Conservation (phyloP, 495 filamentous ascomycete genomes). For the Pseudoneurospora amorphoporcata region DNA sequence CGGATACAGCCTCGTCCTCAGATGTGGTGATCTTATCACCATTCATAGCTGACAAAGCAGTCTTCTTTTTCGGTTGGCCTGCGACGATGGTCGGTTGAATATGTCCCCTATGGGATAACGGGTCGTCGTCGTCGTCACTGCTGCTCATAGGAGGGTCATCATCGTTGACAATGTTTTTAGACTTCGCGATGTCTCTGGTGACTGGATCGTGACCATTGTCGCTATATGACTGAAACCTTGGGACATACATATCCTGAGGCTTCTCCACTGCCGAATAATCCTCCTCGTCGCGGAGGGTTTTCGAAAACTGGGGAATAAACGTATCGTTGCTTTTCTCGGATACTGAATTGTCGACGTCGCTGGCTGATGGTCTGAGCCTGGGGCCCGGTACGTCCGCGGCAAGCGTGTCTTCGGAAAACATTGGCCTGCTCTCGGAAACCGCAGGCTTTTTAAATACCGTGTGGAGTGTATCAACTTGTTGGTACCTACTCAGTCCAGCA, state of each 20-base stretch:
- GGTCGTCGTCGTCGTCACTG: conserved; percentile 2
- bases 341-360: neutral
- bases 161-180: neutral
- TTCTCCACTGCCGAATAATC: neutral
- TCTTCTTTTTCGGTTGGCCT: neutral
- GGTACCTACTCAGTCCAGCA: neutral
- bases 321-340: neutral
- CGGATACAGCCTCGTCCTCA: neutral
- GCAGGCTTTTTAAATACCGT: neutral
- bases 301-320: neutral
- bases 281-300: neutral
- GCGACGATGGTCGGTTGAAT: neutral
- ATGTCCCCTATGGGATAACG: neutral
- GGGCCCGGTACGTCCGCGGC: neutral
- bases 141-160: conserved; percentile 12
- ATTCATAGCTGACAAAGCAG: neutral
- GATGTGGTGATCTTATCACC: neutral
- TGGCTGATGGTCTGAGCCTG: neutral
- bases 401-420: neutral
- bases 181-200: neutral
- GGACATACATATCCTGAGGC: neutral
- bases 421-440: neutral
- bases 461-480: neutral
- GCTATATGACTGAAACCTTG: neutral
- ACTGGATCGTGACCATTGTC: neutral